phyloP scores from a whole-genome alignment of 148 eudicot species.

The Amaranthus cruentus region DNA sequence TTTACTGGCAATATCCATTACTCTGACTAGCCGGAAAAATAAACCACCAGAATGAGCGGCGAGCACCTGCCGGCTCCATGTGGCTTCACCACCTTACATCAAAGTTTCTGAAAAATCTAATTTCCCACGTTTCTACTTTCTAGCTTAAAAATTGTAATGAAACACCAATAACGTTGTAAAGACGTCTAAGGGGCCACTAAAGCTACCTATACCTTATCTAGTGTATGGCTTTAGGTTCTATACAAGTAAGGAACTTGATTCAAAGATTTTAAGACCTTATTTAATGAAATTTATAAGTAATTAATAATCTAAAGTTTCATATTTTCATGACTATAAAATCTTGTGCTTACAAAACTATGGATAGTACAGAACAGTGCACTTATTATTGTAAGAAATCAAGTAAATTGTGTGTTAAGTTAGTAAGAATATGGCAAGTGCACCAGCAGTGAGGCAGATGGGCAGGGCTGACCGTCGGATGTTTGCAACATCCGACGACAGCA shows the following conservation, averaged over 20 bases:
- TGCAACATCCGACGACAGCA: conserved; percentile 63
- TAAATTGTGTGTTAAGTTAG: neutral
- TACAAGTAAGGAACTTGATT: conserved; percentile 88
- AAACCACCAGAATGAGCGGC: too few relatives aligned
- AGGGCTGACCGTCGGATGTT: conserved; percentile 61
- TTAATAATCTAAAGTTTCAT: conserved; percentile 13
- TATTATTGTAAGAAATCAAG: neutral
- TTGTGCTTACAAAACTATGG: neutral
- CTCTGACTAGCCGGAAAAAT: too few relatives aligned
- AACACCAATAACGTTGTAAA: conserved; percentile 17
- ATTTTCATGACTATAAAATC: conserved; percentile 33
- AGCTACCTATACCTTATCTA: conserved; percentile 32
- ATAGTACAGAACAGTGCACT: conserved; percentile 14
- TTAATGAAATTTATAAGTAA: too few relatives aligned
- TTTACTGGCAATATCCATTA: too few relatives aligned
- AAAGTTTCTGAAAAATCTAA: too few relatives aligned
- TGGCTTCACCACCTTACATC: too few relatives aligned
- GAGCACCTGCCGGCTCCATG: too few relatives aligned
- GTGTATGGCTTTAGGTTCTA: conserved; percentile 36
- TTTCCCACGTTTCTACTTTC: too few relatives aligned
- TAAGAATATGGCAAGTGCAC: conserved; percentile 21
- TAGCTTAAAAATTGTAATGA: neutral
- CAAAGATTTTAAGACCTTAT: conserved; percentile 18
- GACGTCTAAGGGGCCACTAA: conserved; percentile 24
- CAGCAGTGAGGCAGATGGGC: conserved; percentile 32